phyloP scores from a whole-genome alignment of 768 basidiomycete genomes.

The Phaffia tasmanica region DNA sequence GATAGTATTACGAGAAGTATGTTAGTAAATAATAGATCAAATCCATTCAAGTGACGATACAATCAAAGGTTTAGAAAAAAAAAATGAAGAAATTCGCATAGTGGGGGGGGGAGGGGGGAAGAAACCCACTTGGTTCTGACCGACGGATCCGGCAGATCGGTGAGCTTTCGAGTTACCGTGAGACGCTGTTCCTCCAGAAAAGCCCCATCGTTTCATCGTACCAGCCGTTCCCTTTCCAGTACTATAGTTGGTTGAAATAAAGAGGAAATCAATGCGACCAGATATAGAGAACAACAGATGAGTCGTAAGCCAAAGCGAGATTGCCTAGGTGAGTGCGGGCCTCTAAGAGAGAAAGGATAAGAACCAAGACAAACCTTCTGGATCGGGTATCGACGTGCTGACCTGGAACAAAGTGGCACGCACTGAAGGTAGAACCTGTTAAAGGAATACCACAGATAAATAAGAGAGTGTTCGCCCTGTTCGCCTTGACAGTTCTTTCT shows the following conservation, averaged over 20 bases:
- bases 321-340: background rate
- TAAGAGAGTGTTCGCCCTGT: background rate
- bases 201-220: constrained; percentile 91
- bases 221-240: constrained; percentile 97
- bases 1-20: background rate
- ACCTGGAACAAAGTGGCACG: constrained; percentile 91
- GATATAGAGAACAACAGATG: background rate
- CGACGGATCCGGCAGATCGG: constrained; percentile 83
- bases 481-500: background rate
- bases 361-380: background rate
- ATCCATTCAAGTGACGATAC: background rate
- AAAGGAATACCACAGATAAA: background rate
- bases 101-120: constrained; percentile 4
- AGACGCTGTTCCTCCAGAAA: constrained; percentile 78
- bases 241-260: constrained; percentile 41
- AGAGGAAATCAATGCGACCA: background rate
- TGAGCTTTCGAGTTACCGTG: constrained; percentile 95
- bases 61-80: background rate
- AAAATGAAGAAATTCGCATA: background rate
- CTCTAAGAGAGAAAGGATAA: constrained; percentile 4
- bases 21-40: background rate
- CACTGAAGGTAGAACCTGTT: constrained; percentile 74
- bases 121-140: constrained; percentile 75
- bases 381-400: constrained; percentile 69
- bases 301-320: background rate